Conservation (phyloP, 2,329 filamentous ascomycete species). For the Furcasterigmium furcatum region DNA sequence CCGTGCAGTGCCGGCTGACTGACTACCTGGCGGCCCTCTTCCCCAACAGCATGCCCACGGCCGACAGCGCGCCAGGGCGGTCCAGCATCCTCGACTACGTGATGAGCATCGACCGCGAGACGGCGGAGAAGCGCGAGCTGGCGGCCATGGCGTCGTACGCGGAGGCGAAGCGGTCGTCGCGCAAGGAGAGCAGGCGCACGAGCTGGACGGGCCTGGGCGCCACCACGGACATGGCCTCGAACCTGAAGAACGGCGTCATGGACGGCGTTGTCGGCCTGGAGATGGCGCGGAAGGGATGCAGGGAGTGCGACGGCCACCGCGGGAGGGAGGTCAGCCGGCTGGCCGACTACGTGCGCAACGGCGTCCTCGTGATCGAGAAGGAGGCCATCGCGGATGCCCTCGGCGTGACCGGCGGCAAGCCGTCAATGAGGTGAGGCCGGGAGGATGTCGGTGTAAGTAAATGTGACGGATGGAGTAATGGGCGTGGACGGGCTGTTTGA, state of each 20-base stretch:
- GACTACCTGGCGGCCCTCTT: constrained; percentile 34
- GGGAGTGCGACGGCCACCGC: constrained; percentile 24
- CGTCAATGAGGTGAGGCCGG: neutral
- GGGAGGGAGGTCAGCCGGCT: constrained; percentile 29
- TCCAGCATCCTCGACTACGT: constrained; percentile 23
- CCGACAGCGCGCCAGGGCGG: constrained; percentile 10
- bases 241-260: constrained; percentile 21
- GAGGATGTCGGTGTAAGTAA: neutral
- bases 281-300: constrained; percentile 27
- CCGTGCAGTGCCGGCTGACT: constrained; percentile 17
- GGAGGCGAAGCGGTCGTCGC: constrained; percentile 12
- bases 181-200: constrained; percentile 24
- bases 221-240: constrained; percentile 14
- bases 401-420: neutral
- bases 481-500: too few species aligned
- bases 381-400: neutral
- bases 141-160: constrained; percentile 31
- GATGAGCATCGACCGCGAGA: constrained; percentile 33
- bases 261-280: constrained; percentile 29
- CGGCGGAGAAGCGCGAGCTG: constrained; percentile 37
- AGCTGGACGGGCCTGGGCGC: constrained; percentile 38
- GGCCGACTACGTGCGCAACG: constrained; percentile 12
- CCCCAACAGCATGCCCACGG: constrained; percentile 17
- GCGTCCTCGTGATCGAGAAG: constrained; percentile 3
- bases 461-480: too few species aligned